Conservation (phyloP, 306 rosid genomes). For the Cucurbita maxima region DNA sequence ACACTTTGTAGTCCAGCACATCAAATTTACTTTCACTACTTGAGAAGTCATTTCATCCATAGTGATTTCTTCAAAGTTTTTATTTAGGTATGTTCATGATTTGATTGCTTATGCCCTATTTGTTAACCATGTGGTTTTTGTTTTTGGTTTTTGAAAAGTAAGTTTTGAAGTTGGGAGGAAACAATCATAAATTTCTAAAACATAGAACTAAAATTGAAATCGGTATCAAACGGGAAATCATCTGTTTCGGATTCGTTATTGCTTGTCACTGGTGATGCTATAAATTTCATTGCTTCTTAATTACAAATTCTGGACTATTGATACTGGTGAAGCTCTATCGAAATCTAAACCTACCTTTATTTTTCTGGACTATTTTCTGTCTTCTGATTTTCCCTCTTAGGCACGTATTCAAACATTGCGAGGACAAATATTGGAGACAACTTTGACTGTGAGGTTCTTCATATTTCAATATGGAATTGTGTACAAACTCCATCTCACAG, state of each 20-base stretch:
- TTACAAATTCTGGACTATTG: not conserved
- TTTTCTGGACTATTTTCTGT: not conserved
- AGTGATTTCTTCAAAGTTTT: slow-evolving; percentile 22
- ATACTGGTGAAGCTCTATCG: not conserved
- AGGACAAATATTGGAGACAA: slow-evolving; percentile 86
- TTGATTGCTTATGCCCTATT: not conserved
- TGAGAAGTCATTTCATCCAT: slow-evolving; percentile 90
- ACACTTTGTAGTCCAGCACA: slow-evolving; percentile 64
- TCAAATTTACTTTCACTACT: slow-evolving; percentile 90
- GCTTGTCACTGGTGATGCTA: not conserved
- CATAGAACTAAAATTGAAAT: not conserved
- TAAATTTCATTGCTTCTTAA: slow-evolving; percentile 23
- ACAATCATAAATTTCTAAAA: not conserved
- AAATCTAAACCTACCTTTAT: not conserved
- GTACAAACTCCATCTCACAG: slow-evolving; percentile 73
- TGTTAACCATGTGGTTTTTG: not conserved
- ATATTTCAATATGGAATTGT: slow-evolving; percentile 76
- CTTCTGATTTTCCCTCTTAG: slow-evolving; percentile 24
- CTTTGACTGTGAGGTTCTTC: slow-evolving; percentile 73
- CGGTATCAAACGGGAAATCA: not conserved
- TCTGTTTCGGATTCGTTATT: not conserved
- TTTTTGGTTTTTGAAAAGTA: not conserved
- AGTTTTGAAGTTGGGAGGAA: not conserved
- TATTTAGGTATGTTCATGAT: not conserved
- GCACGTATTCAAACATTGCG: slow-evolving; percentile 71